Conservation (phyloP, 2,329 filamentous ascomycete genomes). For the Cladosporium sphaerospermum region DNA sequence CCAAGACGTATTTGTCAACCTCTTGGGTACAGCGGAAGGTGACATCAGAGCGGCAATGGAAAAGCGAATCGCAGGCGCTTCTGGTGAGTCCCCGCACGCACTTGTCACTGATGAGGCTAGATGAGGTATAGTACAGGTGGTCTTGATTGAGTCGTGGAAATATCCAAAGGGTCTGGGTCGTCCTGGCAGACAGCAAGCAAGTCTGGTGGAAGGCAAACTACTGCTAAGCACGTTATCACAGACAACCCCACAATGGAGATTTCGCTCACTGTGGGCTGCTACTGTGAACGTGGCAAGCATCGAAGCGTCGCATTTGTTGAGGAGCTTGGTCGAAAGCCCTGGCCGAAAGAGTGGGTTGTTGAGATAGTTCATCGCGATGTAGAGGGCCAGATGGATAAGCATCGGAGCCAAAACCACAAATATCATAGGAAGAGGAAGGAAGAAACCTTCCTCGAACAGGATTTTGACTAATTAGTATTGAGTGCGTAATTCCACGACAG, state of each 20-base stretch:
- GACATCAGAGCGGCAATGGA: background rate
- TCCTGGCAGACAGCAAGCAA: background rate
- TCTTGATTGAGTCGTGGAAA: no score
- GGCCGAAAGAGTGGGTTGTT: slow-evolving; percentile 19
- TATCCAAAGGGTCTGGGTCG: no score
- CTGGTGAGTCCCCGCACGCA: background rate
- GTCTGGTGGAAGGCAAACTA: background rate
- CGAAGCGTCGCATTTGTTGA: slow-evolving; percentile 24
- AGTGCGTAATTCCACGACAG: background rate
- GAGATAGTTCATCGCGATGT: slow-evolving; percentile 20
- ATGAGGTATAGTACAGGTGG: background rate
- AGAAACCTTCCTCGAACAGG: background rate
- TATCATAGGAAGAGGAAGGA: background rate
- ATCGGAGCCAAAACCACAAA: background rate
- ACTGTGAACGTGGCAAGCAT: slow-evolving; percentile 24
- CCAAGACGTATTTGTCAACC: slow-evolving; percentile 4
- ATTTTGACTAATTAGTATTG: background rate
- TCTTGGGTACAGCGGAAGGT: background rate
- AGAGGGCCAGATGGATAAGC: background rate
- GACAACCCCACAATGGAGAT: background rate
- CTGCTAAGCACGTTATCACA: background rate
- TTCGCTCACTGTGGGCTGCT: slow-evolving; percentile 18
- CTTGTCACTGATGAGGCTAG: background rate
- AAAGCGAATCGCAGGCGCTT: background rate
- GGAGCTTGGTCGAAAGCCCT: slow-evolving; percentile 17